Evolutionary conservation across 1,139 yeast genomes (phyloP).

Genomic region (Yamadazyma kanchanaburiensis): DNA sequence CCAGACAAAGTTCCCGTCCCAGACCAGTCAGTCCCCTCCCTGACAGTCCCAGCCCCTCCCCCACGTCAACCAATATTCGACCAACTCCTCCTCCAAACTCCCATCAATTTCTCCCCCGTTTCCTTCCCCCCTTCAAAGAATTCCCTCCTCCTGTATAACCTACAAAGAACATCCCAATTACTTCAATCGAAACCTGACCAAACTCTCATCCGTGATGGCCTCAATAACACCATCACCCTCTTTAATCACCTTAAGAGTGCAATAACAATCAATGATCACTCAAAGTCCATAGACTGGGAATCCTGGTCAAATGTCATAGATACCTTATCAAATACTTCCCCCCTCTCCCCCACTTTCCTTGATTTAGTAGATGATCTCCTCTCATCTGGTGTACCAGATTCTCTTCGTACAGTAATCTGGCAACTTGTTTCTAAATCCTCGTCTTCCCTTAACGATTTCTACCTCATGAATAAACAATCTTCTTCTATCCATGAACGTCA

Average conservation of each 20-base stretch:
- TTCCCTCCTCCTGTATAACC: slow-evolving; percentile 35
- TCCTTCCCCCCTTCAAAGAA: slow-evolving; percentile 18
- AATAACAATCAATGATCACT: slow-evolving; percentile 35
- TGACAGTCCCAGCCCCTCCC: too few species aligned
- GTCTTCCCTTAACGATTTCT: slow-evolving; percentile 70
- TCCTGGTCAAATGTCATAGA: too few species aligned
- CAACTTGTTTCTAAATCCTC: slow-evolving; percentile 84
- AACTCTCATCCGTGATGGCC: slow-evolving; percentile 57
- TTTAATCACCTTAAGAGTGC: slow-evolving; percentile 42
- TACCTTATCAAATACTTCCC: too few species aligned
- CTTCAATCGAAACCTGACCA: too few species aligned
- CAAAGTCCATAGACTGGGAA: slow-evolving; percentile 63
- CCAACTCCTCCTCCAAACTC: slow-evolving; percentile 25
- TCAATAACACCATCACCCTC: slow-evolving; percentile 47
- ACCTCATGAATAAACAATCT: slow-evolving; percentile 47
- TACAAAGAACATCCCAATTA: slow-evolving; percentile 25
- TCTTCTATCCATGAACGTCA: slow-evolving; percentile 69
- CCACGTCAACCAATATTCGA: too few species aligned
- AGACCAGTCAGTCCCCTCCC: too few species aligned
- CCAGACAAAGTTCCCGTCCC: too few species aligned
- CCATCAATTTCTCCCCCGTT: slow-evolving; percentile 11
- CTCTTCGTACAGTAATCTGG: slow-evolving; percentile 88
- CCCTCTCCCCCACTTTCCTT: too few species aligned
- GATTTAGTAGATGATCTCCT: too few species aligned
- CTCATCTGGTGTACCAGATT: slow-evolving; percentile 90